Conservation (phyloP, 2,329 filamentous ascomycete species). For the Phialophora chinensis region DNA sequence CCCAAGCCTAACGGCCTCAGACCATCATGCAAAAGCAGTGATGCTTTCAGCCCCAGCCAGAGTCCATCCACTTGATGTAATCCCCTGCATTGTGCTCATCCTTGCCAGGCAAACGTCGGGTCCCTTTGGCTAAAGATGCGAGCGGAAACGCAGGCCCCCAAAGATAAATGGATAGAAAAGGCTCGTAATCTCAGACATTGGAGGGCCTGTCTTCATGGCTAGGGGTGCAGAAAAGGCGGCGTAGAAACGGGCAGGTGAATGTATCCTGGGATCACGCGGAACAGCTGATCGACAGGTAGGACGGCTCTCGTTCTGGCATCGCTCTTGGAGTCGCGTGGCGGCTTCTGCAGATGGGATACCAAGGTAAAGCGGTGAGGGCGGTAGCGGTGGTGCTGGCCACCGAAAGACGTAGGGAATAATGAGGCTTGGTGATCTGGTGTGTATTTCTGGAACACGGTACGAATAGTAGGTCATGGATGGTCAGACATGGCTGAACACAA, state of each 20-base stretch:
- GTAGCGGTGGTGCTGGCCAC: neutral
- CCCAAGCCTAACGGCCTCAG: neutral
- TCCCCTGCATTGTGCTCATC: neutral
- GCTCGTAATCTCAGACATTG: neutral
- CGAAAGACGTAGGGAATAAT: neutral
- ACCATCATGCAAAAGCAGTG: neutral
- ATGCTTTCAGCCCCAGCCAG: neutral
- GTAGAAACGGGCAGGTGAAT: neutral
- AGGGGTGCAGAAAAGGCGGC: neutral
- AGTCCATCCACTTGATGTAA: neutral
- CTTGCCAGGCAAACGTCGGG: neutral
- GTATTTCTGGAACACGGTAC: neutral
- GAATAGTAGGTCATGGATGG: neutral
- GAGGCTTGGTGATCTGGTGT: neutral
- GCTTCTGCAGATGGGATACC: neutral
- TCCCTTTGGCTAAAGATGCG: neutral
- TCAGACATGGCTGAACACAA: conserved; percentile 6
- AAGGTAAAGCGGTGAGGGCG: neutral
- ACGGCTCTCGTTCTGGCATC: neutral
- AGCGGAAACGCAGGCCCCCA: neutral
- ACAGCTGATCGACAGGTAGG: neutral
- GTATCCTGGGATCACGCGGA: neutral
- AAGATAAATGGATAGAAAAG: neutral
- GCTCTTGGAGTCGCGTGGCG: neutral
- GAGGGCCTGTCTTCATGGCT: neutral